A percentile compares a stretch with the other conserved stretches of the same genome.
Evolutionary conservation across 164 flowering plant genomes (phyloP).

Genomic region (Aristolochia contorta): DNA sequence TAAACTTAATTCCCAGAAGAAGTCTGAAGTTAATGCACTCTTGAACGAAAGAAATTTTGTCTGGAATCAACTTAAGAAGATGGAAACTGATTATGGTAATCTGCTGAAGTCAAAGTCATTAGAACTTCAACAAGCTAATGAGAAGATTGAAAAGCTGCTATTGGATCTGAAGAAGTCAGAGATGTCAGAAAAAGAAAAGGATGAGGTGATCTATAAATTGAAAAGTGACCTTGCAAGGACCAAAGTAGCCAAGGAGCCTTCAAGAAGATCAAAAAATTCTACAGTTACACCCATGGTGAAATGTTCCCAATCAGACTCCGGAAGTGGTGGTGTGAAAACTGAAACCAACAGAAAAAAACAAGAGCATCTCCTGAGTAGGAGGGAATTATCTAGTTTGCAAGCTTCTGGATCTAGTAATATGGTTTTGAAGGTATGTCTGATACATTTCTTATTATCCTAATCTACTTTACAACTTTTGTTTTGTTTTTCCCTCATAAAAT

Average conservation of each 20-base stretch:
- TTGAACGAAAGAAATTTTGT: constrained; percentile 59
- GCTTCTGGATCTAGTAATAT: no score
- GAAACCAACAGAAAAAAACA: constrained; percentile 8
- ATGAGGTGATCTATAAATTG: constrained; percentile 30
- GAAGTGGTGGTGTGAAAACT: constrained; percentile 6
- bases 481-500: no score
- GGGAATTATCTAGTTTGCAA: no score
- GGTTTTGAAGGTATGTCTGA: no score
- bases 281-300: constrained; percentile 33
- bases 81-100: constrained; percentile 38
- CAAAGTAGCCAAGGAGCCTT: constrained; percentile 32
- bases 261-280: constrained; percentile 26
- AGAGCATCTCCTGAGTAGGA: not conserved
- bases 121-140: constrained; percentile 46
- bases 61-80: constrained; percentile 59
- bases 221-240: constrained; percentile 32
- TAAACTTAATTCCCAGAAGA: constrained; percentile 38
- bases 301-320: constrained; percentile 20
- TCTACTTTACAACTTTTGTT: no score
- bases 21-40: constrained; percentile 51
- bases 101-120: constrained; percentile 28
- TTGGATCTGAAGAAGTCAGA: constrained; percentile 42
- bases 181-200: constrained; percentile 42
- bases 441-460: no score
- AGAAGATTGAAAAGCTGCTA: constrained; percentile 37